Conservation (phyloP, 2,329 filamentous ascomycete species). For the Pestalotiopsis sp. region DNA sequence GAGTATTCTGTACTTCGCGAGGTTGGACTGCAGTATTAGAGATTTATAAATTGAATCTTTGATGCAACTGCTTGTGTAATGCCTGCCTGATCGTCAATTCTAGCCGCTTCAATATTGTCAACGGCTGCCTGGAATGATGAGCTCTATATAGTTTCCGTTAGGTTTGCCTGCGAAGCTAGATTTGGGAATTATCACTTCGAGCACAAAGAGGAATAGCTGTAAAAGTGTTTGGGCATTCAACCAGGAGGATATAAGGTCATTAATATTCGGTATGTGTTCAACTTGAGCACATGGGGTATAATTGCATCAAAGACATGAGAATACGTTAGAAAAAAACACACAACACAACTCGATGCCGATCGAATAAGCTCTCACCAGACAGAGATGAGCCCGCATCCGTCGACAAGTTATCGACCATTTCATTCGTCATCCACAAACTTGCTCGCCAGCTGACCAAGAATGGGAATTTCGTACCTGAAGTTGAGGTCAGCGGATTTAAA, state of each 20-base stretch:
- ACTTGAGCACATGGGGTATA: background rate
- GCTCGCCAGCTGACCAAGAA: slow-evolving; percentile 14
- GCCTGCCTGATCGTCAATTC: too few relatives aligned
- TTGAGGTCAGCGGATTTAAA: background rate
- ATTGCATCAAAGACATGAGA: slow-evolving; percentile 1
- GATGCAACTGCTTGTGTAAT: too few relatives aligned
- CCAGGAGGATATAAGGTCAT: background rate
- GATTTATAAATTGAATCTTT: too few relatives aligned
- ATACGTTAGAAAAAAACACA: background rate
- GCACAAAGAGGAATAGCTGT: background rate
- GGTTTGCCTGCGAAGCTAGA: too few relatives aligned
- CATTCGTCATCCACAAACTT: slow-evolving; percentile 13
- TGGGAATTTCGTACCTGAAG: slow-evolving; percentile 4
- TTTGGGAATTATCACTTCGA: background rate
- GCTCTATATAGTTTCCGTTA: too few relatives aligned
- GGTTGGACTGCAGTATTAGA: too few relatives aligned
- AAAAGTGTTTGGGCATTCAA: background rate
- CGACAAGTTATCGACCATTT: background rate
- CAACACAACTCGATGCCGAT: background rate
- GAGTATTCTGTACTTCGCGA: too few relatives aligned
- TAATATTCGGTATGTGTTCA: background rate
- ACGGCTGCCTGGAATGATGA: too few relatives aligned
- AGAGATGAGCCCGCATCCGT: background rate
- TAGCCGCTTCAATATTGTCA: too few relatives aligned
- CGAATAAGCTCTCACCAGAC: background rate